Evolutionary conservation across 345 rosid genomes (phyloP).

Genomic region (Clausena lansium): DNA sequence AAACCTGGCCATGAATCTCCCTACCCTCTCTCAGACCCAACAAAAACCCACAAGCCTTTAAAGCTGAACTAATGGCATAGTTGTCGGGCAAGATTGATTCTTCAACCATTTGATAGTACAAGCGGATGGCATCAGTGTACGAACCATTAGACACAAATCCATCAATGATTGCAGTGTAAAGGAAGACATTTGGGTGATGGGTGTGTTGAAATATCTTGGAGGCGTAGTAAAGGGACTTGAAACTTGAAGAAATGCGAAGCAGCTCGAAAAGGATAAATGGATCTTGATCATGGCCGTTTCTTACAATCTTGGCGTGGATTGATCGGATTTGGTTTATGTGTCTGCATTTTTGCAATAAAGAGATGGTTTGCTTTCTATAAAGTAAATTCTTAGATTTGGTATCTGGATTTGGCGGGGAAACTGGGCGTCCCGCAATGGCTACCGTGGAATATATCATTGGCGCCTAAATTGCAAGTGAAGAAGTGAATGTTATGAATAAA

Average conservation of each 20-base stretch:
- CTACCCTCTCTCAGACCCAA: conserved; percentile 34
- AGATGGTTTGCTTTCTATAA: conserved; percentile 16
- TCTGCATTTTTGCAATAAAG: conserved; percentile 36
- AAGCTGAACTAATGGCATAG: conserved; percentile 44
- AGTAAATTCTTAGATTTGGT: background rate
- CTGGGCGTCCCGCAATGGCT: conserved; percentile 1
- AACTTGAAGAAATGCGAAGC: conserved; percentile 44
- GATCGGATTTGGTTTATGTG: conserved; percentile 28
- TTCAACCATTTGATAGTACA: conserved; percentile 45
- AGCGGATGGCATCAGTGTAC: conserved; percentile 37
- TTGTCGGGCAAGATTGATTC: conserved; percentile 43
- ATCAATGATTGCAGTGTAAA: conserved; percentile 61
- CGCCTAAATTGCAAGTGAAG: background rate
- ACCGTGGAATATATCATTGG: conserved; percentile 14
- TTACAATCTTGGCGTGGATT: conserved; percentile 46
- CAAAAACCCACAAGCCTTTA: conserved; percentile 44
- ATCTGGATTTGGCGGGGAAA: conserved; percentile 22
- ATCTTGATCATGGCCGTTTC: conserved; percentile 40
- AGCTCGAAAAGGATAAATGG: conserved; percentile 58
- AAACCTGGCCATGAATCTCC: conserved; percentile 52
- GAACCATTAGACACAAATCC: conserved; percentile 43
- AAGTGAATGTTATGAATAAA: background rate
- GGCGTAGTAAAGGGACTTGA: conserved; percentile 46
- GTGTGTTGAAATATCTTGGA: conserved; percentile 39
- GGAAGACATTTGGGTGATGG: conserved; percentile 47